These are phyloP conservation scores for Trichomonas gallinae DNA, from an alignment of 208 protist genomes.

Conservation along the genomic window DNA sequence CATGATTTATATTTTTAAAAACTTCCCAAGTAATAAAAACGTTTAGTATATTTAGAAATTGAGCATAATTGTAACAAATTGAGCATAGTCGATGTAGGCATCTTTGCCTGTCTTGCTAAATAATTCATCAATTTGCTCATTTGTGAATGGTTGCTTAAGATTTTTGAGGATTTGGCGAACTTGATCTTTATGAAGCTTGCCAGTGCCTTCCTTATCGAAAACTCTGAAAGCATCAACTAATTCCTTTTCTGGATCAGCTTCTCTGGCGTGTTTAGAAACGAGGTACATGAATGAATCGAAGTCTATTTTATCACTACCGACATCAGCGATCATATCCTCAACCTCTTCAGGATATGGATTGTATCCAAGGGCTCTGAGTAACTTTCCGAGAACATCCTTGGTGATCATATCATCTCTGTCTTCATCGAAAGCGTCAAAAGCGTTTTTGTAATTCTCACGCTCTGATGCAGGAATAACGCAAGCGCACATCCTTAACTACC, in stretches of 20 bases:
- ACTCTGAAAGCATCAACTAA: slow-evolving; percentile 47
- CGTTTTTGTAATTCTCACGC: not conserved
- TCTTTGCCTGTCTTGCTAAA: slow-evolving; percentile 49
- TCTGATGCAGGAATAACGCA: not conserved
- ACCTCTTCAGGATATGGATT: not conserved
- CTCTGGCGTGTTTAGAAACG: not conserved
- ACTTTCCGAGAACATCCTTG: not conserved
- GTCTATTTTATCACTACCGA: not conserved
- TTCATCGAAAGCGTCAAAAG: slow-evolving; percentile 4
- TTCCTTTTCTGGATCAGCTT: slow-evolving; percentile 7
- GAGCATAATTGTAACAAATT: slow-evolving; percentile 1
- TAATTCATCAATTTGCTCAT: slow-evolving; percentile 55
- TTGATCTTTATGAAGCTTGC: slow-evolving; percentile 53
- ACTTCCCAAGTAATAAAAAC: too few species aligned
- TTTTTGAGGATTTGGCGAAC: slow-evolving; percentile 52
- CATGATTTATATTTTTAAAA: too few species aligned
- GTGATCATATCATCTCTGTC: not conserved
- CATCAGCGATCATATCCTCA: not conserved
- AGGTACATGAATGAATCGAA: not conserved
- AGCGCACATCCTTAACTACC: not conserved
- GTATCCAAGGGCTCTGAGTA: not conserved
- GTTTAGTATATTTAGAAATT: not conserved
- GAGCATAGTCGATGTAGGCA: not conserved
- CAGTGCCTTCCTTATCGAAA: slow-evolving; percentile 56
- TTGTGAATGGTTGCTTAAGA: slow-evolving; percentile 51